Evolutionary conservation across 2,329 filamentous ascomycete species (phyloP).

Genomic region (Scorias spongiosa): DNA sequence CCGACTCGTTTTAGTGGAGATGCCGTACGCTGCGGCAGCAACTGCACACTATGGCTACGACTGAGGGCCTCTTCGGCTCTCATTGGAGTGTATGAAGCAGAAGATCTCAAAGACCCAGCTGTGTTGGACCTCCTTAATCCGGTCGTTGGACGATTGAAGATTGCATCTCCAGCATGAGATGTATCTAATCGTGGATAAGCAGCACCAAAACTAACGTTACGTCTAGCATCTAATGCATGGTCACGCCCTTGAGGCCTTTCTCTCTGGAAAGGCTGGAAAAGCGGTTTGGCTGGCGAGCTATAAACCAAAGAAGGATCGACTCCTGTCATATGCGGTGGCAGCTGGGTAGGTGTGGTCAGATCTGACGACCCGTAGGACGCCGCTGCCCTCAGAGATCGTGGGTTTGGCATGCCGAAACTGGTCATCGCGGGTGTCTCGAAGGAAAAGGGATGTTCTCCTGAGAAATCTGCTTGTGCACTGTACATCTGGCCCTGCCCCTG

Average conservation of each 20-base stretch:
- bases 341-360: conserved; percentile 5
- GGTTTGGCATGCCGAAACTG: conserved; percentile 14
- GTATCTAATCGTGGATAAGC: conserved; percentile 23
- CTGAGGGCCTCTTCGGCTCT: conserved; percentile 14
- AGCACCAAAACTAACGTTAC: too few relatives aligned
- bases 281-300: conserved; percentile 14
- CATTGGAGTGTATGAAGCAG: conserved; percentile 10
- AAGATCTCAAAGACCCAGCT: conserved; percentile 18
- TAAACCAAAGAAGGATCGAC: conserved; percentile 33
- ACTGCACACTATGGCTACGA: conserved; percentile 15
- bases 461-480: conserved; percentile 2
- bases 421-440: conserved; percentile 19
- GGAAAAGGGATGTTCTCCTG: conserved; percentile 5
- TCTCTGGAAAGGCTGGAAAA: background rate
- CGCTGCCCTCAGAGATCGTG: conserved; percentile 11
- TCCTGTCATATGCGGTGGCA: conserved; percentile 19
- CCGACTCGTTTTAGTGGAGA: conserved; percentile 33
- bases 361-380: conserved; percentile 8
- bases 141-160: conserved; percentile 9
- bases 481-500: background rate
- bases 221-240: too few relatives aligned
- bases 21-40: conserved; percentile 25
- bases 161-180: conserved; percentile 23
- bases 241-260: background rate
- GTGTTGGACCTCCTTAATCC: conserved; percentile 32